These are phyloP conservation scores for Cladorrhinum sp. DNA, from an alignment of 2,329 filamentous ascomycete species.

Conservation along the genomic window DNA sequence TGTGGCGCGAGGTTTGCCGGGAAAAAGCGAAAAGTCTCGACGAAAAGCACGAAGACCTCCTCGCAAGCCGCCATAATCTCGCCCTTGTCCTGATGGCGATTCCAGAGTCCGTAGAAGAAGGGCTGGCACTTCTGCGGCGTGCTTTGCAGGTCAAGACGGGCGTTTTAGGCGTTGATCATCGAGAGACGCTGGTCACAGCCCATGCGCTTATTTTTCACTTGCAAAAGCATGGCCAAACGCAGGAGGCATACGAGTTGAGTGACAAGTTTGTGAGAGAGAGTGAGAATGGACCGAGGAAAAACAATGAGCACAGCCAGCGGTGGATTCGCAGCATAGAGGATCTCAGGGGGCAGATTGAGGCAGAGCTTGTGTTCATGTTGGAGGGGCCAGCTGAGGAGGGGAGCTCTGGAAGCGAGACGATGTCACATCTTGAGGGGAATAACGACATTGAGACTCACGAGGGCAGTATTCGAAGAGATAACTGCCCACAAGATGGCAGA, in stretches of 20 bases:
- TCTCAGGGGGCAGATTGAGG: neutral
- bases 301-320: neutral
- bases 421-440: too few relatives aligned
- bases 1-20: neutral
- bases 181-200: neutral
- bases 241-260: neutral
- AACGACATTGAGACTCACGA: too few relatives aligned
- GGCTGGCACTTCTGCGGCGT: neutral
- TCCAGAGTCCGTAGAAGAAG: neutral
- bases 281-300: neutral
- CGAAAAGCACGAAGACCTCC: neutral
- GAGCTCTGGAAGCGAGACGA: too few relatives aligned
- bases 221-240: neutral
- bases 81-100: neutral
- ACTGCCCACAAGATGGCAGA: too few relatives aligned
- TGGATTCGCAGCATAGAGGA: neutral
- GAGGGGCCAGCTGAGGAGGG: too few relatives aligned
- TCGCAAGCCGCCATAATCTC: neutral
- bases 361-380: neutral
- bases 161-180: neutral
- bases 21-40: neutral
- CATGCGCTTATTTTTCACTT: neutral
- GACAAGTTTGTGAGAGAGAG: neutral
- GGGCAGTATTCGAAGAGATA: too few relatives aligned
- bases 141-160: neutral